Evolutionary conservation across 1,139 yeast species (phyloP).

Genomic region (Saccharomycopsis hybrid): DNA sequence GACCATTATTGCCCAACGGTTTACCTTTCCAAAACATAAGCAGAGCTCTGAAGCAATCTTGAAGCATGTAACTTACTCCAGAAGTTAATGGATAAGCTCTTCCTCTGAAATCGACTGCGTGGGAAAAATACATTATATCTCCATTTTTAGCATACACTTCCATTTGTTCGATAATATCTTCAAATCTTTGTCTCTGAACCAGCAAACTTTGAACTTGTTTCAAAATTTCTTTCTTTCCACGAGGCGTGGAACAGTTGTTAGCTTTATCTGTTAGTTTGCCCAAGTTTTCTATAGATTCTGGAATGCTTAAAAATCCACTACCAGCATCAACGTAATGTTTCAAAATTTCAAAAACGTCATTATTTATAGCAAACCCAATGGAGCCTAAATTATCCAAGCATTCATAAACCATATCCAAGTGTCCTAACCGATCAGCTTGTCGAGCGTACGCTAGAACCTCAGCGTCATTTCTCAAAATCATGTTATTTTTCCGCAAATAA

Average conservation of each 20-base stretch:
- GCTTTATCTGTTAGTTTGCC: no score
- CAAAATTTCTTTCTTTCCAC: neutral
- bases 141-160: conserved; percentile 28
- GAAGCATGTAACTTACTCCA: conserved; percentile 49
- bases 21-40: conserved; percentile 63
- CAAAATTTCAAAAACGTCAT: neutral
- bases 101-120: conserved; percentile 55
- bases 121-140: conserved; percentile 54
- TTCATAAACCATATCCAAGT: conserved; percentile 5
- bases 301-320: conserved; percentile 1
- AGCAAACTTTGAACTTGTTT: neutral
- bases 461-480: neutral
- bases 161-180: neutral
- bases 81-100: conserved; percentile 46
- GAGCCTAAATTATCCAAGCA: conserved; percentile 3
- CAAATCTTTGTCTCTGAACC: neutral
- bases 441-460: neutral
- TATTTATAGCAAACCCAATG: conserved; percentile 6
- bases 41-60: conserved; percentile 56
- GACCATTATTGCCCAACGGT: conserved; percentile 48
- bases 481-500: neutral
- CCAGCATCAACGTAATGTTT: neutral
- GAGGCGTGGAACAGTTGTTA: neutral
- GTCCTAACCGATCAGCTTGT: conserved; percentile 1
- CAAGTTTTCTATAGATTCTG: conserved; percentile 5